A percentile compares a stretch with the other conserved stretches of the same genome.
These are phyloP conservation scores for Voacanga thouarsii DNA, from an alignment of 257 asterid species.

Conservation along the genomic window DNA sequence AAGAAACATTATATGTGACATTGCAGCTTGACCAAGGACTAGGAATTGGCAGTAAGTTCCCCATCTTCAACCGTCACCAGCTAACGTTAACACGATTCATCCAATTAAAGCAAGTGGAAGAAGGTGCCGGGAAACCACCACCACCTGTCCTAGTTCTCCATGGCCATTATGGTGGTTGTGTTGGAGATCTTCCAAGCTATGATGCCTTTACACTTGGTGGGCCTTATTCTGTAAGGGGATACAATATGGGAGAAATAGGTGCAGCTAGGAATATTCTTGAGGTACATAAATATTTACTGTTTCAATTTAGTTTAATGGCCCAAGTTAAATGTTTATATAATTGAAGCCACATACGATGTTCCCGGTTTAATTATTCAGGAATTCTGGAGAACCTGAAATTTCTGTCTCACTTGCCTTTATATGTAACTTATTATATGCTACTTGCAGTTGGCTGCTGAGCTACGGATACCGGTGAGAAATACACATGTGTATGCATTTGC, in stretches of 20 bases:
- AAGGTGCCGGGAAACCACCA: conserved; percentile 85
- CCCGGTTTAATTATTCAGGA: background rate
- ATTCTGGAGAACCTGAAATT: background rate
- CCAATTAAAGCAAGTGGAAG: conserved; percentile 81
- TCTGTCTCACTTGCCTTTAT: background rate
- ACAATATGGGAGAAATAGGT: conserved; percentile 97
- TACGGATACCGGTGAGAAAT: conserved; percentile 76
- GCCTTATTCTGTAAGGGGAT: conserved; percentile 93
- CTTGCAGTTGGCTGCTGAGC: conserved; percentile 78
- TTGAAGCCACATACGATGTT: background rate
- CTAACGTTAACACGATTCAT: conserved; percentile 70
- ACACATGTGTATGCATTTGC: conserved; percentile 85
- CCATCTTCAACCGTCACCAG: conserved; percentile 93
- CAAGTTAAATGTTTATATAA: background rate
- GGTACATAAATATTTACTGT: conserved; percentile 36
- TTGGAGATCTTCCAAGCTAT: conserved; percentile 96
- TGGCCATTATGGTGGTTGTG: conserved; percentile 95
- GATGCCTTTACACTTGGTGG: conserved; percentile 99
- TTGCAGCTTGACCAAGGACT: conserved; percentile 95
- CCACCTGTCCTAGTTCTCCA: conserved; percentile 95
- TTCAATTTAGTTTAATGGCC: background rate
- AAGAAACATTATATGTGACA: conserved; percentile 5
- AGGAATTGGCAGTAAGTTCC: conserved; percentile 78
- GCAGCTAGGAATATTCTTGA: conserved; percentile 89
- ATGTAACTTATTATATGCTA: conserved; percentile 24